A percentile compares a stretch with the other conserved stretches of the same genome.
Conservation (phyloP, 2,329 filamentous ascomycete species). For the Epicoccum sorghinum region DNA sequence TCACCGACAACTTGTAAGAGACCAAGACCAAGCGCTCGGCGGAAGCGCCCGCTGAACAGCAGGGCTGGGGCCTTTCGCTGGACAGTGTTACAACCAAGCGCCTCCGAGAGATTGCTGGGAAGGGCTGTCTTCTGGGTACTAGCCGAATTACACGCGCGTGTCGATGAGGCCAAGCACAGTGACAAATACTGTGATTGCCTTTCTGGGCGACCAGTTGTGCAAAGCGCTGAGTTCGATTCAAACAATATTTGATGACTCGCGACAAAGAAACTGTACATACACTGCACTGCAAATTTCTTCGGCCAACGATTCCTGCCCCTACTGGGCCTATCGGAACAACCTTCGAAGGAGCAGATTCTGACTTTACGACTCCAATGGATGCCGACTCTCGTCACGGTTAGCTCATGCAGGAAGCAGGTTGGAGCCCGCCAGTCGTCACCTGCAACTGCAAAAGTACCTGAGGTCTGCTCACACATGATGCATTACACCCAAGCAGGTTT, state of each 20-base stretch:
- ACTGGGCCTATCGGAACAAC: too few species aligned
- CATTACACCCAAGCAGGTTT: too few species aligned
- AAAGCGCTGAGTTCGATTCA: conserved; percentile 22
- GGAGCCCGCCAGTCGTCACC: too few species aligned
- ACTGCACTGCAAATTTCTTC: not conserved
- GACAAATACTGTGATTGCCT: conserved; percentile 21
- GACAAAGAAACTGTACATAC: not conserved
- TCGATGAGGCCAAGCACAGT: conserved; percentile 8
- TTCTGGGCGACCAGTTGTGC: conserved; percentile 13
- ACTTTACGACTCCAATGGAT: too few species aligned
- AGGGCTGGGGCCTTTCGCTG: conserved; percentile 18
- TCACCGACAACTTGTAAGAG: conserved; percentile 9
- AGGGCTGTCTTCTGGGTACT: conserved; percentile 3
- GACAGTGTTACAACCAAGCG: conserved; percentile 14
- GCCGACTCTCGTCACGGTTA: too few species aligned
- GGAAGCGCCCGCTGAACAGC: conserved; percentile 26
- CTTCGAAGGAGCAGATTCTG: too few species aligned
- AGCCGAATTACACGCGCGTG: conserved; percentile 3
- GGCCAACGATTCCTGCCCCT: not conserved
- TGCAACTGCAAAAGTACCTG: too few species aligned
- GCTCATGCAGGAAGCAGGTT: too few species aligned
- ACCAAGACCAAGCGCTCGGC: conserved; percentile 9
- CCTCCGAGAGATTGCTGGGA: conserved; percentile 1
- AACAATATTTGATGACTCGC: conserved; percentile 14
- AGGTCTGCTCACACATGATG: too few species aligned